phyloP scores from a whole-genome alignment of 768 basidiomycete genomes.

The Russula abietina region DNA sequence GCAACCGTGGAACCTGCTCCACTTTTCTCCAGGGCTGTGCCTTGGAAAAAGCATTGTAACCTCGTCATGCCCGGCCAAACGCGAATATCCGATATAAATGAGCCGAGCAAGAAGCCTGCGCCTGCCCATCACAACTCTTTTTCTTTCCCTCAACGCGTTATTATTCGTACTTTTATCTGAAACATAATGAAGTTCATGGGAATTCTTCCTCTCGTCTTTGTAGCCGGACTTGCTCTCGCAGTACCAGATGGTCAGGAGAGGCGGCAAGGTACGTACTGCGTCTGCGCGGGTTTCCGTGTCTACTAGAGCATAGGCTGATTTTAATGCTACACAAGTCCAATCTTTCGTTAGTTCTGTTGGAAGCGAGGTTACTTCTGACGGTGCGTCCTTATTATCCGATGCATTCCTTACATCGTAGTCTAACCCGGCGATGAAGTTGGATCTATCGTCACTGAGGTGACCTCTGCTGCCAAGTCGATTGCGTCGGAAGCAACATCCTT shows the following conservation, averaged over 20 bases:
- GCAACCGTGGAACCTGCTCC: too few relatives aligned
- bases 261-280: conserved; percentile 10
- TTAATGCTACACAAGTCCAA: neutral
- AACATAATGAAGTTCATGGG: conserved; percentile 7
- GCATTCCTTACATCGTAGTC: neutral
- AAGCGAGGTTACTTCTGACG: conserved; percentile 3
- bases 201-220: neutral
- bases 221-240: conserved; percentile 1
- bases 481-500: neutral
- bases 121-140: too few relatives aligned
- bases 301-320: too few relatives aligned
- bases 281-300: neutral
- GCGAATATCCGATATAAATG: conserved; percentile 11
- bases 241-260: neutral
- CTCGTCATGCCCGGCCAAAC: too few relatives aligned
- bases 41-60: neutral
- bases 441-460: conserved; percentile 6
- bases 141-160: neutral
- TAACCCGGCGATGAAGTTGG: conserved; percentile 8
- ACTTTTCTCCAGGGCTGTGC: neutral
- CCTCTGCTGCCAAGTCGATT: conserved; percentile 1
- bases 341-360: conserved; percentile 9
- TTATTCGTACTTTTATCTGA: neutral
- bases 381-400: neutral
- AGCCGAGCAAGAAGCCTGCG: too few relatives aligned